phyloP scores from a whole-genome alignment of 2,329 filamentous ascomycete species.

The Blastomyces silverae region DNA sequence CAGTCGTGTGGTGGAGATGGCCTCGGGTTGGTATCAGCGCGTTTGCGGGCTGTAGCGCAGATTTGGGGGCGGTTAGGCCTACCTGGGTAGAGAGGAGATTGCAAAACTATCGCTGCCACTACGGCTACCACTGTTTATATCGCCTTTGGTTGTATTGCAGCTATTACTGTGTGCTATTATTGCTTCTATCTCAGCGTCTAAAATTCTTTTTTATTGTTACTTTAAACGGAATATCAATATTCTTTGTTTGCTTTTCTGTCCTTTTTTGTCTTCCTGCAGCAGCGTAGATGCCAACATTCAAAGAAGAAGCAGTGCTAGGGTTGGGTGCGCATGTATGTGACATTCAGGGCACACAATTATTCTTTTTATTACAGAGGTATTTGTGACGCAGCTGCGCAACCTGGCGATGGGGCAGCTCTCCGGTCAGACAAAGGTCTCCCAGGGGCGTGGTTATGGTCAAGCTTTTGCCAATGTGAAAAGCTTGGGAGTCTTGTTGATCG shows the following conservation, averaged over 20 bases:
- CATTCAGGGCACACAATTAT: not conserved
- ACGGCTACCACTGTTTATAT: not conserved
- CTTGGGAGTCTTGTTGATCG: conserved; percentile 14
- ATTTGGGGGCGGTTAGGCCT: not conserved
- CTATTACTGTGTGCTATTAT: not conserved
- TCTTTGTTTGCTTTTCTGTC: not conserved
- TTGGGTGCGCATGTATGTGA: not conserved
- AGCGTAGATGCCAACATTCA: not conserved
- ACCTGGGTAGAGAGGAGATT: not conserved
- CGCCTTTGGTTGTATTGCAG: not conserved
- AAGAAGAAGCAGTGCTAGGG: not conserved
- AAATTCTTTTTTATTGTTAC: not conserved
- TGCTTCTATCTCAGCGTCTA: not conserved
- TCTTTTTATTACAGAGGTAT: not conserved
- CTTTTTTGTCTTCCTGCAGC: not conserved
- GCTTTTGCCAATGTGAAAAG: conserved; percentile 16
- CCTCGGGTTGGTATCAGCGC: not conserved
- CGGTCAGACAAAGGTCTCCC: conserved; percentile 3
- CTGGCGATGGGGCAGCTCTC: not conserved
- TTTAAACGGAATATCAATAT: not conserved
- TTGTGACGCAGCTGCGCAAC: conserved; percentile 1
- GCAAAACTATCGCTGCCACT: not conserved
- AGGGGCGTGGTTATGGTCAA: conserved; percentile 11
- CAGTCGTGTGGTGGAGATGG: not conserved
- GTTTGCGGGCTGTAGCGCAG: not conserved